These are phyloP conservation scores for Curvularia sp. DNA, from an alignment of 2,329 filamentous ascomycete species.

Conservation along the genomic window DNA sequence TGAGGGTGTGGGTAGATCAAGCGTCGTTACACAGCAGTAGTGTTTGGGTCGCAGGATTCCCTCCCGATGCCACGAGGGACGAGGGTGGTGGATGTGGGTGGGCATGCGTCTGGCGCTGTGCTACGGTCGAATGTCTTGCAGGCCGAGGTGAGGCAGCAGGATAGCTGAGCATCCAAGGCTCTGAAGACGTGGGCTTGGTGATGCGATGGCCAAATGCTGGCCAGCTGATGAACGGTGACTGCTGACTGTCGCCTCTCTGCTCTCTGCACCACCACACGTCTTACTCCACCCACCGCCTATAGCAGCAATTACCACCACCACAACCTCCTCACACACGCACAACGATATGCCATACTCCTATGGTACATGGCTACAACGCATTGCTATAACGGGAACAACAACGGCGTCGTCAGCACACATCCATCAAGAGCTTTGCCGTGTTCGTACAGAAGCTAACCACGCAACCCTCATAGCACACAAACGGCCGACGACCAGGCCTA, in stretches of 20 bases:
- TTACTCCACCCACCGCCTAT: slow-evolving; percentile 4
- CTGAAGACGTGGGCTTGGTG: neutral
- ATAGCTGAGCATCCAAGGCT: neutral
- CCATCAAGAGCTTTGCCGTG: neutral
- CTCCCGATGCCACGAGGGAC: slow-evolving; percentile 23
- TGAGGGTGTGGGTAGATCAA: slow-evolving; percentile 35
- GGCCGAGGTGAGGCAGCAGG: slow-evolving; percentile 6
- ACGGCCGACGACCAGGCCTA: slow-evolving; percentile 16
- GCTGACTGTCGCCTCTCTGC: slow-evolving; percentile 1
- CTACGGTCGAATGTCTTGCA: slow-evolving; percentile 13
- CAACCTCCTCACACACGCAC: slow-evolving; percentile 4
- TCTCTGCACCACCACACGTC: slow-evolving; percentile 9
- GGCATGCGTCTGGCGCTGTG: slow-evolving; percentile 12
- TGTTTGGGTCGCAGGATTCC: slow-evolving; percentile 23
- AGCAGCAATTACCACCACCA: slow-evolving; percentile 1
- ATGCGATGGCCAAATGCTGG: neutral
- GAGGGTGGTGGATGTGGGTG: slow-evolving; percentile 11
- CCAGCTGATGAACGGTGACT: slow-evolving; percentile 3
- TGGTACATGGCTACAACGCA: slow-evolving; percentile 7
- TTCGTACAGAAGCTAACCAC: slow-evolving; percentile 12
- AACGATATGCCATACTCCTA: slow-evolving; percentile 1
- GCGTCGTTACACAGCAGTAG: slow-evolving; percentile 45
- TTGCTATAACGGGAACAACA: neutral
- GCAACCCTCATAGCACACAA: slow-evolving; percentile 11
- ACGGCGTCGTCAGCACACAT: slow-evolving; percentile 1